A percentile compares a stretch with the other conserved stretches of the same genome.
Evolutionary conservation across 306 rosid species (phyloP).

Genomic region (Boehmeria nivea): DNA sequence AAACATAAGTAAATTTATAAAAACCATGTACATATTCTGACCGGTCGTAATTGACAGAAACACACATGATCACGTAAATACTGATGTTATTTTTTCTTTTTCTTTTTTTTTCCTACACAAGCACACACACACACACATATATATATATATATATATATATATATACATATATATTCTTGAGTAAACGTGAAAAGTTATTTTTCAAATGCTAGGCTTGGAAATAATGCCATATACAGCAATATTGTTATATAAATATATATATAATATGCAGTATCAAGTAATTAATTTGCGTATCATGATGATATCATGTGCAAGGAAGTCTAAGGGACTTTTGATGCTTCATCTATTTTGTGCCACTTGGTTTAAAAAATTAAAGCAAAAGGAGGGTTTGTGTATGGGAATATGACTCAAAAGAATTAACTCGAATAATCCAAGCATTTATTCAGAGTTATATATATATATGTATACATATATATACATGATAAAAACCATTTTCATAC

Average conservation of each 20-base stretch:
- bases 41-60: conserved; percentile 1
- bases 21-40: not conserved
- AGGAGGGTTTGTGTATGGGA: not conserved
- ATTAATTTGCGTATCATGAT: not conserved
- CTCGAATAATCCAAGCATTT: too few species aligned
- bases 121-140: not conserved
- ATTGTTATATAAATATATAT: not conserved
- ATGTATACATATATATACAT: too few species aligned
- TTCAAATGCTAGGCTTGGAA: not conserved
- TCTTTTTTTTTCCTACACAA: not conserved
- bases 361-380: not conserved
- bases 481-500: too few species aligned
- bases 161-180: not conserved
- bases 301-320: not conserved
- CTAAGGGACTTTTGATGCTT: conserved; percentile 3
- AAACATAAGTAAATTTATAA: too few species aligned
- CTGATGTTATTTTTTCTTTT: not conserved
- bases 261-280: not conserved
- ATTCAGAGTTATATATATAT: too few species aligned
- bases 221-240: not conserved
- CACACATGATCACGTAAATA: not conserved
- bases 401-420: not conserved
- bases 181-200: not conserved
- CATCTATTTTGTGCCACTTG: conserved; percentile 5
- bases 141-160: too few species aligned